These are phyloP conservation scores for Cryptomeria japonica DNA, from an alignment of 75 land plant species.

Conservation along the genomic window DNA sequence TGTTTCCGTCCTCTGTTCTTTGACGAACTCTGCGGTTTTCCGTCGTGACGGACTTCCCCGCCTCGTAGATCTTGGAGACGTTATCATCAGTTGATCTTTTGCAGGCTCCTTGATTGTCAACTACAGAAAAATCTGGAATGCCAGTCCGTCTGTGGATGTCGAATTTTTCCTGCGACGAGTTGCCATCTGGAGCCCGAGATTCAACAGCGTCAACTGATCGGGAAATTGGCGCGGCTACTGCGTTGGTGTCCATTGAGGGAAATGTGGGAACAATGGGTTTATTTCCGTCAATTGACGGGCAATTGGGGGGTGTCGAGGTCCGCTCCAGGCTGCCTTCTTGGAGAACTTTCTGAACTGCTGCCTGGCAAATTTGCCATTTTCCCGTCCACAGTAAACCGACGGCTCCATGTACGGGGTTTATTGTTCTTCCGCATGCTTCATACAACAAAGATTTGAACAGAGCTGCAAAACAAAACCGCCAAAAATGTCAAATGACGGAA, in stretches of 20 bases:
- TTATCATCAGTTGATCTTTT: neutral
- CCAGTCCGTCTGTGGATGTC: neutral
- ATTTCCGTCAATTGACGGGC: neutral
- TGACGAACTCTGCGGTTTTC: conserved; percentile 7
- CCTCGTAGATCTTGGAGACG: conserved; percentile 6
- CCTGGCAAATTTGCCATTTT: conserved; percentile 86
- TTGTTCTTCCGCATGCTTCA: conserved; percentile 86
- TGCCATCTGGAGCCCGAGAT: neutral
- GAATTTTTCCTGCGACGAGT: neutral
- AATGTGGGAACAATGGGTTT: neutral
- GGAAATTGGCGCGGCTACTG: neutral
- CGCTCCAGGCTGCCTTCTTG: conserved; percentile 59
- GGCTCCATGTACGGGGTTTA: conserved; percentile 88
- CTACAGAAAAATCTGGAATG: neutral
- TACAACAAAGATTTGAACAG: conserved; percentile 80
- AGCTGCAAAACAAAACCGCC: conserved; percentile 31
- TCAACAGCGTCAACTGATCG: neutral
- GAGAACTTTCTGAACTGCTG: conserved; percentile 82
- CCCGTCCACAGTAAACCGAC: conserved; percentile 84
- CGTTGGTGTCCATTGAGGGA: conserved; percentile 1
- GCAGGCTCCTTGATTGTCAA: neutral
- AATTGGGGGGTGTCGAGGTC: conserved; percentile 6
- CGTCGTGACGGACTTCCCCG: neutral
- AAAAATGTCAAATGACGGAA: neutral
- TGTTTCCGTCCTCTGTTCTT: neutral